Evolutionary conservation across 1,284 basidiomycete genomes (phyloP).

Genomic region (Leucoagaricus sp.): DNA sequence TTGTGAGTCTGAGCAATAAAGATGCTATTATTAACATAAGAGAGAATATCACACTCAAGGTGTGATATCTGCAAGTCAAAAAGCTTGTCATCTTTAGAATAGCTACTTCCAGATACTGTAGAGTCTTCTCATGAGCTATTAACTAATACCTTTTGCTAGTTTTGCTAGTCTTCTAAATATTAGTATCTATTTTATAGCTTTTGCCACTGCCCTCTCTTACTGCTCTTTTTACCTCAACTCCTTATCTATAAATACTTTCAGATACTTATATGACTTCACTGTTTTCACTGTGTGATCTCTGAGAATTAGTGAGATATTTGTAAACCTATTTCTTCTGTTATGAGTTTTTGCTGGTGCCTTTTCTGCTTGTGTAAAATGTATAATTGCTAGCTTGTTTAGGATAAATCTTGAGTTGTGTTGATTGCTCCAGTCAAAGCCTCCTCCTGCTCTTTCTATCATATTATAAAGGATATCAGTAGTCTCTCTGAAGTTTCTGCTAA

Average conservation of each 20-base stretch:
- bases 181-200: conserved; percentile 27
- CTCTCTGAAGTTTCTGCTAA: conserved; percentile 18
- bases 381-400: conserved; percentile 25
- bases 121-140: conserved; percentile 21
- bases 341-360: background rate
- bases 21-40: no score
- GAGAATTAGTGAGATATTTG: conserved; percentile 10
- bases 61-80: no score
- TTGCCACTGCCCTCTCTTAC: conserved; percentile 24
- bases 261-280: conserved; percentile 26
- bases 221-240: conserved; percentile 34
- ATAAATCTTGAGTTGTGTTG: conserved; percentile 29
- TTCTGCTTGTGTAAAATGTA: conserved; percentile 19
- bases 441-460: conserved; percentile 27
- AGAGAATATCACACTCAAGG: no score
- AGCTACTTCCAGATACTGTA: conserved; percentile 31
- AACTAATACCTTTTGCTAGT: conserved; percentile 19
- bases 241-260: conserved; percentile 36
- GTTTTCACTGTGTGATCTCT: conserved; percentile 7
- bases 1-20: no score
- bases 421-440: conserved; percentile 27
- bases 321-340: background rate
- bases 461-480: conserved; percentile 18
- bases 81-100: conserved; percentile 37
- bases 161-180: conserved; percentile 22